Evolutionary conservation across 192 early-diverging fungal species (phyloP).

Genomic region (Umbelopsis sp.): DNA sequence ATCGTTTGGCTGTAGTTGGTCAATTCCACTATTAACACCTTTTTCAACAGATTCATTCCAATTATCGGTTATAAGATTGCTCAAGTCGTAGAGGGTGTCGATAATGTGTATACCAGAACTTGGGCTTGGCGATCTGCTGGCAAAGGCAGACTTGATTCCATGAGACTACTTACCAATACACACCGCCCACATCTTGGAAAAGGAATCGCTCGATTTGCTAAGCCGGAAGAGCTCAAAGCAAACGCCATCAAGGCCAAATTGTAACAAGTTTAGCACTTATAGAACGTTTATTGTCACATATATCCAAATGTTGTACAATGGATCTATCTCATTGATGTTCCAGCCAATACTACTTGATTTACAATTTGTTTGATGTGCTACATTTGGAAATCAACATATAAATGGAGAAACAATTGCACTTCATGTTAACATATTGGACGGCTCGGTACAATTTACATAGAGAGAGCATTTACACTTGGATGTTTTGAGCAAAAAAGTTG

Average conservation of each 20-base stretch:
- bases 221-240: conserved; percentile 7
- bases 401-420: too few species aligned
- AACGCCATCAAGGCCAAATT: conserved; percentile 3
- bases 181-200: background rate
- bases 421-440: too few species aligned
- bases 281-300: background rate
- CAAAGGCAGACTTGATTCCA: conserved; percentile 8
- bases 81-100: conserved; percentile 45
- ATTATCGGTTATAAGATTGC: conserved; percentile 51
- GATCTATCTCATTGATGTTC: too few species aligned
- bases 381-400: too few species aligned
- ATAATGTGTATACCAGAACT: conserved; percentile 25
- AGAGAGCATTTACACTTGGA: conserved; percentile 22
- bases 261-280: too few species aligned
- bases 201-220: conserved; percentile 4
- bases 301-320: too few species aligned
- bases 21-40: background rate
- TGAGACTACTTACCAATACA: background rate
- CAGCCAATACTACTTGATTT: too few species aligned
- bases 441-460: background rate
- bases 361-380: too few species aligned
- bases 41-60: conserved; percentile 41
- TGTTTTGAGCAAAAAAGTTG: conserved; percentile 43
- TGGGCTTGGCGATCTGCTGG: conserved; percentile 27
- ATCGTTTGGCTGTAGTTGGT: background rate